A percentile compares a stretch with the other conserved stretches of the same genome.
Evolutionary conservation across 108 stramenopile genomes (phyloP).

Genomic region (Cyclotella baltica): DNA sequence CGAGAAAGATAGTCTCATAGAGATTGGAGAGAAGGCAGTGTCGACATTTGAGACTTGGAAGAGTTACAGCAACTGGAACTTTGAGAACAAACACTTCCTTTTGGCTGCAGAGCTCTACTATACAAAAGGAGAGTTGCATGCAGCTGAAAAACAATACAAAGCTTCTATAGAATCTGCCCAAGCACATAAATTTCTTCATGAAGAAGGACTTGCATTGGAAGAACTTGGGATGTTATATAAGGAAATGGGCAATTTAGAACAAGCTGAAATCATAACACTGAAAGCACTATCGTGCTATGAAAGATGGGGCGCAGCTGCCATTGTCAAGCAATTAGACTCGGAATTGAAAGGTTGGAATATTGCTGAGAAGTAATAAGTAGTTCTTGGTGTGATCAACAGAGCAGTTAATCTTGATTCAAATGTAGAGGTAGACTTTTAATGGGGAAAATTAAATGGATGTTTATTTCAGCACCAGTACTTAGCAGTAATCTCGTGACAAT

Average conservation of each 20-base stretch:
- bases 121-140: background rate
- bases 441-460: too few relatives aligned
- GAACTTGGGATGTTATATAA: constrained; percentile 4
- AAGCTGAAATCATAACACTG: background rate
- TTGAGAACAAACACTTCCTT: constrained; percentile 20
- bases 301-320: constrained; percentile 12
- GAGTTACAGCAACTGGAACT: constrained; percentile 17
- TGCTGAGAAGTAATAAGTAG: background rate
- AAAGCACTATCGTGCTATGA: constrained; percentile 12
- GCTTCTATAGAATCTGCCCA: constrained; percentile 9
- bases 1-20: background rate
- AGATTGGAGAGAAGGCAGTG: constrained; percentile 10
- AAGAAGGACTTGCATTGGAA: constrained; percentile 26
- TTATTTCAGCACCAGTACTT: background rate
- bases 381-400: too few relatives aligned
- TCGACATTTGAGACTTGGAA: constrained; percentile 3
- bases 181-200: constrained; percentile 18
- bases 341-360: background rate
- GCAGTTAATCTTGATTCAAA: too few relatives aligned
- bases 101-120: constrained; percentile 11
- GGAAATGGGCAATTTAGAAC: background rate
- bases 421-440: too few relatives aligned
- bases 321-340: background rate
- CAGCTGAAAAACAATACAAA: constrained; percentile 11
- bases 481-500: background rate